Evolutionary conservation across 2,329 filamentous ascomycete species (phyloP), one percentile per base, ranked within the genome.

Genomic region (Macrophomina phaseolina): DNA sequence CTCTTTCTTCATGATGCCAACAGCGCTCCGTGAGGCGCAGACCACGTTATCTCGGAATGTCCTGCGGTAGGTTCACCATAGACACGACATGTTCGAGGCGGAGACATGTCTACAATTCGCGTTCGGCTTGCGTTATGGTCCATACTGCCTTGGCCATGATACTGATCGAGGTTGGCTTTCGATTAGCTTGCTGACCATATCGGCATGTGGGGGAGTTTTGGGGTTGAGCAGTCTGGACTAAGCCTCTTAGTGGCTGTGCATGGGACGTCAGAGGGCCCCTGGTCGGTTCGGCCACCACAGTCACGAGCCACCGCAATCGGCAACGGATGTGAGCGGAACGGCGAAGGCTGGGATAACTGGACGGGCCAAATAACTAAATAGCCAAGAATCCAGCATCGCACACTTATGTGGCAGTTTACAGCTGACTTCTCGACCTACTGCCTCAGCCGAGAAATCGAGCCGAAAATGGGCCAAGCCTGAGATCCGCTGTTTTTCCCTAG

Each of bases 201-300:
- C 48, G 48, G 48, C 9, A 51, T 51, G 48, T 51, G 23, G 48
- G 48, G 48, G 48, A 51, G 18, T 30, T 51, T 51, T 32, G 48
- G 48, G 8, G 18, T 51, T 51, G 48, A 51, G 48, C 30, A 51
- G 48, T 51, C 8, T 51, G 23, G 2, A n/a, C 48, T 51, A 28
- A 51, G 48, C 48, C 48, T 51, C 28, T 18, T 14, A 28, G 48
- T 51, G 48, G 48, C 48, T 51, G 48, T 51, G 48, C 48, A 51
- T 51, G 48, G 30, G 48, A 18, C 48, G n/a, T 28, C 7, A 30
- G 28, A 14, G 30, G 48, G 48, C 9, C 42, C 7, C 11, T 5
- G 48, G 18, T 23, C 48, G 18, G 48, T 8, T 23, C 48, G 48
- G 48, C 9, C 18, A 30, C 18, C 48, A 51, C 18, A 11, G 28